These are phyloP conservation scores for Poa annua DNA, from an alignment of 176 grass and related monocot species.

Conservation along the genomic window DNA sequence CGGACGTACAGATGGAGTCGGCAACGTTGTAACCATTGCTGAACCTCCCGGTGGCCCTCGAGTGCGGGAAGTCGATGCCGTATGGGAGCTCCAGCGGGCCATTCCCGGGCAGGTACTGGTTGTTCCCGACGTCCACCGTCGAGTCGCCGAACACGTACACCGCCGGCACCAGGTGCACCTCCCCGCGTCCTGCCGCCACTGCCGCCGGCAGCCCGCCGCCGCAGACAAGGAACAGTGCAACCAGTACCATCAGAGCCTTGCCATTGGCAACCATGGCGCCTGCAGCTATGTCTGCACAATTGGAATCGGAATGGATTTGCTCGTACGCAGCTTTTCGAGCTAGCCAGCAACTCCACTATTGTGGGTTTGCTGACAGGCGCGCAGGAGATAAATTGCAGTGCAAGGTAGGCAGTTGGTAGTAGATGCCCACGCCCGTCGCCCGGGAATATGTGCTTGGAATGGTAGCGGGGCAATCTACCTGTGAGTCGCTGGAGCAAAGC, in stretches of 20 bases:
- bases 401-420: slow-evolving; percentile 47
- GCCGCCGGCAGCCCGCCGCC: not conserved
- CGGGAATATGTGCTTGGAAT: slow-evolving; percentile 55
- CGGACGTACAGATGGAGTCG: slow-evolving; percentile 46
- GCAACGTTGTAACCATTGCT: slow-evolving; percentile 75
- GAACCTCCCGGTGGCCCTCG: slow-evolving; percentile 57
- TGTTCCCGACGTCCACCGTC: slow-evolving; percentile 66
- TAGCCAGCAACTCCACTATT: not conserved
- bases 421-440: slow-evolving; percentile 10
- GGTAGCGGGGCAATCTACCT: slow-evolving; percentile 27
- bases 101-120: slow-evolving; percentile 44
- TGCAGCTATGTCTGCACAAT: not conserved
- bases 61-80: slow-evolving; percentile 57
- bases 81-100: slow-evolving; percentile 46
- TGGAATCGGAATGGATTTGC: not conserved
- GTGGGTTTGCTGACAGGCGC: slow-evolving; percentile 6
- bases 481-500: slow-evolving; percentile 7
- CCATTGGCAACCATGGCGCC: slow-evolving; percentile 5
- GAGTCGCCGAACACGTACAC: slow-evolving; percentile 72
- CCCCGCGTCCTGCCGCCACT: not conserved
- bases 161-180: slow-evolving; percentile 53
- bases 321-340: slow-evolving; percentile 1
- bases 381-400: slow-evolving; percentile 32
- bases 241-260: slow-evolving; percentile 29
- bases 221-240: not conserved